A percentile compares a stretch with the other conserved stretches of the same genome.
phyloP scores from a whole-genome alignment of 2,329 filamentous ascomycete species.

The Aschersonia sp. region DNA sequence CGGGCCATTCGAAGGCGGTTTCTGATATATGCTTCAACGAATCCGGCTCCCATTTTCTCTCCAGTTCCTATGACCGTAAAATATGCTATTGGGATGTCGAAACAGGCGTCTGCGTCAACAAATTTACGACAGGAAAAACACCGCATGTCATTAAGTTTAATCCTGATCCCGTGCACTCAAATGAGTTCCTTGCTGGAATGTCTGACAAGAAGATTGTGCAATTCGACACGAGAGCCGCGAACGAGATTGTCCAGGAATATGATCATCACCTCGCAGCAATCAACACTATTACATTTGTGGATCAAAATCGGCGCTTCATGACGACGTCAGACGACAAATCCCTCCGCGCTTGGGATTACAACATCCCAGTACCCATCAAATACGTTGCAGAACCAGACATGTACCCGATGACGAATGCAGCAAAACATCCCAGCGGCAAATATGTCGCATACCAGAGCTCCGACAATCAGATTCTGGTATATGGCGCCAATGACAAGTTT shows the following conservation, averaged over 20 bases:
- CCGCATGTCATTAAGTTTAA: conserved; percentile 94
- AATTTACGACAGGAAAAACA: conserved; percentile 87
- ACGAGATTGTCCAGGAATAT: conserved; percentile 86
- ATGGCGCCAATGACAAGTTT: conserved; percentile 89
- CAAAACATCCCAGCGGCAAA: conserved; percentile 77
- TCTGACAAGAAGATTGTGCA: conserved; percentile 98
- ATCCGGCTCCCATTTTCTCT: conserved; percentile 72
- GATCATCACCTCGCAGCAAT: conserved; percentile 96
- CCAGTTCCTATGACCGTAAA: conserved; percentile 82
- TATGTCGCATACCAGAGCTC: conserved; percentile 87
- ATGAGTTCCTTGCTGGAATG: conserved; percentile 94
- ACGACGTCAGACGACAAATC: conserved; percentile 96
- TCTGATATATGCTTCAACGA: conserved; percentile 82
- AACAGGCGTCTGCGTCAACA: conserved; percentile 73
- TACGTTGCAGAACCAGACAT: conserved; percentile 96
- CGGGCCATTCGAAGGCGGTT: conserved; percentile 77
- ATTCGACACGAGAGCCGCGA: conserved; percentile 69
- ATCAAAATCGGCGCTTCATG: conserved; percentile 89
- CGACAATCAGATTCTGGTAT: conserved; percentile 95
- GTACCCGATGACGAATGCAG: conserved; percentile 83
- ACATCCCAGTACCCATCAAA: conserved; percentile 96
- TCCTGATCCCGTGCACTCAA: conserved; percentile 56
- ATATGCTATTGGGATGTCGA: conserved; percentile 99
- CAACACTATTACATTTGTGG: conserved; percentile 94
- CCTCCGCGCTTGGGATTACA: conserved; percentile 93